Evolutionary conservation across 192 early-diverging fungal species (phyloP), one percentile per base, ranked within the genome.

Genomic region (Coemansia aciculifera): DNA sequence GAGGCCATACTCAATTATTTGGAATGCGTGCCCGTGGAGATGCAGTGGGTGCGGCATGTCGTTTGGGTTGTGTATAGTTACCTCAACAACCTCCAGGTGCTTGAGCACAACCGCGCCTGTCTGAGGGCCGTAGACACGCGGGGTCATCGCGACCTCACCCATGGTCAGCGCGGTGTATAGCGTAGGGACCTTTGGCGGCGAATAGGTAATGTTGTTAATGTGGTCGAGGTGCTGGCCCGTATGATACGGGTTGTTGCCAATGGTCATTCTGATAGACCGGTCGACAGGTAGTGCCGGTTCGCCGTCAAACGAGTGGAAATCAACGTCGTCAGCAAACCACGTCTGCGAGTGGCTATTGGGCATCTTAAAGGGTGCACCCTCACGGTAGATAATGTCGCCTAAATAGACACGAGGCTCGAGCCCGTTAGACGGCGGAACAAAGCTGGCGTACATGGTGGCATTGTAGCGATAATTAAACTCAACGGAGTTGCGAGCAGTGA

Each of bases 21-120:
- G 90, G 86, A 96, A 96, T 3, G 68, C 71, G 65, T 94, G 91
- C 9, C 93, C 93, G 82, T 96, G 94, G 21, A 94, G 75, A 79
- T 96, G 94, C 74, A 93, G 79, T 54, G 87, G 69, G 42, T 96
- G 94, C 32, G 75, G 76, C 57, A 89, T 87, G 27, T 71, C 61
- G 67, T 90, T 89, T 21, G 84, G 64, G 70, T 94, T 96, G 72
- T 86, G 87, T 59, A 94, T 83, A 17, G 85, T 75, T 44, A 94
- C 72, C 70, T 94, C 88, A 31, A 91, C 64, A 36, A 86, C 81
- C 5, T 90, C 71, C 63, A 85, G 57, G 67, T 93, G 85, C 13
- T 85, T 71, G 13, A 92, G 48, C 8, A 92, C 83, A 59, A 83
- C 61, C 1, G 90, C 81, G 31, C 87, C 71, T 6, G 86, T 80